Evolutionary conservation across 2,329 filamentous ascomycete genomes (phyloP), one percentile per base, ranked within the genome.

Genomic region (Orbilia brochopaga): DNA sequence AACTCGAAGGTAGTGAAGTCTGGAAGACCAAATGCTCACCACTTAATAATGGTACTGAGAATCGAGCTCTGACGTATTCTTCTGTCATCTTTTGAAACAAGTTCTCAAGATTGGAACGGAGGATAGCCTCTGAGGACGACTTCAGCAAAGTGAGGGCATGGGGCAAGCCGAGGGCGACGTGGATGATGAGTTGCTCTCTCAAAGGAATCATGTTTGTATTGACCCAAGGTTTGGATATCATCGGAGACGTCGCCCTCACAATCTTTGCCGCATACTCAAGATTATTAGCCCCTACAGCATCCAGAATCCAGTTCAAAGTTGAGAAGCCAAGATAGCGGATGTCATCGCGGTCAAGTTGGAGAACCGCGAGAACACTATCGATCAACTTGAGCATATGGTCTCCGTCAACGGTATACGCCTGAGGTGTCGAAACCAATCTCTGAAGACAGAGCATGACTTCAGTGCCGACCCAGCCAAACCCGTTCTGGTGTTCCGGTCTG

Each of bases 191-290:
- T 74, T 81, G 78, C 23, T 87, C 83, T 75, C 87, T 83, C 8
- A 74, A 42, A 19, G 58, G 75, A 13, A 85, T 83, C 24, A 85
- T 85, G 75, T 89, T 90, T n/a, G 85, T 84, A 74, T 87, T 83
- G 92, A 93, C 21, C 69, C 56, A 99, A 80, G 91, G 86, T 55
- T 86, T 84, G 62, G 85, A 86, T 74, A 96, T 86, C 50, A 92
- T 79, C 0, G 90, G 89, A 23, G 96, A 77, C 6, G 92, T 78
- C 5, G 85, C 83, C 61, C 82, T 81, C 15, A 89, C 83, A 40
- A 88, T 80, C 35, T 81, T 82, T 74, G 84, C 85, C 1, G 88
- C 85, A 58, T 91, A 82, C 0, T 82, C 79, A 13, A 88, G 83
- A 72, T 90, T 85, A 76, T 96, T 90, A 52, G 88, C 86, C 63